Evolutionary conservation across 2,329 filamentous ascomycete genomes (phyloP).

Genomic region (Calonectria fujianensis): DNA sequence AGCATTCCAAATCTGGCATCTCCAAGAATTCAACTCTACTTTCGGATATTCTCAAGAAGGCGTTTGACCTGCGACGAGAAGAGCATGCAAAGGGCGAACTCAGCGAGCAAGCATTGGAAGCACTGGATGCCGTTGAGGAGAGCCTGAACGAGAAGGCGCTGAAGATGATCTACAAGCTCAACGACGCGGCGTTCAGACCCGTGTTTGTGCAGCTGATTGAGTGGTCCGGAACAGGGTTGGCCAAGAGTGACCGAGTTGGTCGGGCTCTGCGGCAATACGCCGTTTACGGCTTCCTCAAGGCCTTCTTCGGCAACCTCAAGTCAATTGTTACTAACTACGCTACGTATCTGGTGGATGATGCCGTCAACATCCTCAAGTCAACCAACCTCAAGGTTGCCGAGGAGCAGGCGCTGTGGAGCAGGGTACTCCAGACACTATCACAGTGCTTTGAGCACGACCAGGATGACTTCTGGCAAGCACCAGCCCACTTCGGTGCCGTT

Average conservation of each 20-base stretch:
- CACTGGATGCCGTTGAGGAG: slow-evolving; percentile 77
- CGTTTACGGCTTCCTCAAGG: slow-evolving; percentile 86
- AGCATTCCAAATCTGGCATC: slow-evolving; percentile 86
- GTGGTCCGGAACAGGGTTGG: slow-evolving; percentile 79
- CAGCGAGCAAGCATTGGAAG: slow-evolving; percentile 64
- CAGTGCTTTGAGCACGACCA: slow-evolving; percentile 92
- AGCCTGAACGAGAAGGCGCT: slow-evolving; percentile 82
- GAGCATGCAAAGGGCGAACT: slow-evolving; percentile 69
- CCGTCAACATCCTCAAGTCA: slow-evolving; percentile 76
- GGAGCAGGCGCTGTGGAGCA: slow-evolving; percentile 78
- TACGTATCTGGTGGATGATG: slow-evolving; percentile 87
- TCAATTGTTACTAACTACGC: slow-evolving; percentile 96
- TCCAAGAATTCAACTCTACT: slow-evolving; percentile 83
- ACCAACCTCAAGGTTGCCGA: slow-evolving; percentile 68
- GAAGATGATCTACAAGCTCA: slow-evolving; percentile 97
- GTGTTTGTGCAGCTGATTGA: slow-evolving; percentile 92
- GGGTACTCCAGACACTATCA: slow-evolving; percentile 81
- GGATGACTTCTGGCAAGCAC: slow-evolving; percentile 96
- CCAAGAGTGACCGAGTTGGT: slow-evolving; percentile 77
- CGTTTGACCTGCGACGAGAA: slow-evolving; percentile 79
- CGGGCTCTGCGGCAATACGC: slow-evolving; percentile 80
- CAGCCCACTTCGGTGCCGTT: slow-evolving; percentile 87
- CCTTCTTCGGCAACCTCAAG: slow-evolving; percentile 90
- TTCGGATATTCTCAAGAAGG: slow-evolving; percentile 77
- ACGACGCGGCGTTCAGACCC: slow-evolving; percentile 93